Evolutionary conservation across 2,329 filamentous ascomycete species (phyloP).

Genomic region (Amphichorda felina): DNA sequence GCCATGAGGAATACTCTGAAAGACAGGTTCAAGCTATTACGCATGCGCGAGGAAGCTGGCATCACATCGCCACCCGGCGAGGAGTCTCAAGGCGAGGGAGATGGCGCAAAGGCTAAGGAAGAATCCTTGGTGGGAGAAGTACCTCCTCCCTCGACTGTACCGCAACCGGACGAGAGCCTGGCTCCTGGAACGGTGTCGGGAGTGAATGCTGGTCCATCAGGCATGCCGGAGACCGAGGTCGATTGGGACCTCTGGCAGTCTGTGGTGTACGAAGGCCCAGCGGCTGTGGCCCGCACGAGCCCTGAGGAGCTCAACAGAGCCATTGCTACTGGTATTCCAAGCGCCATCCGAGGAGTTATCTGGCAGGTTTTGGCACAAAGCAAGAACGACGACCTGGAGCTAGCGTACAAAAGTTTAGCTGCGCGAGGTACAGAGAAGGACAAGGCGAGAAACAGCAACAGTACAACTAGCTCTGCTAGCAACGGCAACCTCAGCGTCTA

Average conservation of each 20-base stretch:
- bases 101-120: conserved; percentile 10
- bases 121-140: conserved; percentile 15
- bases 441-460: conserved; percentile 46
- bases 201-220: conserved; percentile 62
- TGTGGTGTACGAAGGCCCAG: conserved; percentile 87
- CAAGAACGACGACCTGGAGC: conserved; percentile 83
- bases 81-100: conserved; percentile 22
- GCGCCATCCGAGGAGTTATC: conserved; percentile 91
- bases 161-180: conserved; percentile 56
- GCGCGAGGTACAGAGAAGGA: conserved; percentile 74
- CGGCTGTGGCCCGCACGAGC: conserved; percentile 77
- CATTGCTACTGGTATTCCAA: conserved; percentile 87
- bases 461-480: conserved; percentile 37
- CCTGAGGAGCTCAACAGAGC: conserved; percentile 81
- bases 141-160: conserved; percentile 35
- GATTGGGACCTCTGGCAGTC: conserved; percentile 98
- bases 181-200: conserved; percentile 81
- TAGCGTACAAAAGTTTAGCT: conserved; percentile 73
- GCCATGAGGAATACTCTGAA: conserved; percentile 50
- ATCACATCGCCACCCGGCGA: conserved; percentile 42
- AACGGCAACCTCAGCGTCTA: conserved; percentile 45
- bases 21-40: conserved; percentile 67
- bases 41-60: conserved; percentile 61
- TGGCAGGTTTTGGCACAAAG: conserved; percentile 97
- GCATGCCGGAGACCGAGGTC: conserved; percentile 62